Evolutionary conservation across 805 yeast genomes (phyloP), one percentile per base, ranked within the genome.

Genomic region (Candida arabinofermentans): DNA sequence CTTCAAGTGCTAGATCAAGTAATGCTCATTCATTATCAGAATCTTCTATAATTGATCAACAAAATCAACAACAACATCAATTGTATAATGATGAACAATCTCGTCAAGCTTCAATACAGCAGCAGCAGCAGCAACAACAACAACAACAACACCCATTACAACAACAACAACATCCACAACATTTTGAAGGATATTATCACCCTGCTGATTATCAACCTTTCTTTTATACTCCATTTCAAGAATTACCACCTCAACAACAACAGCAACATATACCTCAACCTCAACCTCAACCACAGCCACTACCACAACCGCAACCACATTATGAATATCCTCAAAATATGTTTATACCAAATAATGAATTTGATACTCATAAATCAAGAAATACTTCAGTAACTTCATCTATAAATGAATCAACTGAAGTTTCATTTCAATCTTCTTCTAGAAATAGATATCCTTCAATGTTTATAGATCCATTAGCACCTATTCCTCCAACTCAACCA

Each of bases 381-480:
- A 40, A 47, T 42, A 19, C 48, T 22, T 37, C 54, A 16, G 12
- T 52, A 19, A 40, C 49, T 16, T 40, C 47, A 24, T 42, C 49
- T 18, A 55, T 55, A 14, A 50, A 43, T 37, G 62, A 49, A 42
- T 35, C 39, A 34, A 51, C 54, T 26, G 55, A 50, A 31, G 56
- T 56, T 19, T 52, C 58, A 4, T 57, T 54, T 30, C 60, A 50
- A 37, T 49, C 59, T 8, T 42, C 54, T 4, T 48, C 60, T 19
- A 59, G 73, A 39, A 71, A 63, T 27, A 55, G 80, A 46, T 64
- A 68, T 41, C 78, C 78, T 4, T 73, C 78, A 9, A 59, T 74
- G 29, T 63, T 71, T 26, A 59, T 65, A 40, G 81, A 75, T 47
- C 81, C 81, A 1, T 61, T 74, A 41, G 74, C 75, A 2, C 70